Percentiles rank a stretch among this genome's conserved stretches.
These are phyloP conservation scores for Mycena haematopus DNA, from an alignment of 768 basidiomycete genomes.

Conservation along the genomic window DNA sequence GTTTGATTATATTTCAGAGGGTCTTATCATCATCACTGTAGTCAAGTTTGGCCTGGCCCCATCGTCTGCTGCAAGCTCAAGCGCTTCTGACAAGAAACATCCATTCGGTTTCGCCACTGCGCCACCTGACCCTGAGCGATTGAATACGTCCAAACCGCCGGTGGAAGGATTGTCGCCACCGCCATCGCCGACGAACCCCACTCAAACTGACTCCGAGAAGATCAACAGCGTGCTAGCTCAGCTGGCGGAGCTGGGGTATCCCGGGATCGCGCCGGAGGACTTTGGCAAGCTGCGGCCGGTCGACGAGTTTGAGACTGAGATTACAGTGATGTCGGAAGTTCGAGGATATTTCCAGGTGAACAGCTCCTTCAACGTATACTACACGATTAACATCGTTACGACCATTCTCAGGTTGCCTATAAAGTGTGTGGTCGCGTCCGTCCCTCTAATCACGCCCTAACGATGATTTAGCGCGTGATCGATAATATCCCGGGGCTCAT, in stretches of 20 bases:
- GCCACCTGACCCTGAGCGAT: neutral
- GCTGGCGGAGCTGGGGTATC: constrained; percentile 40
- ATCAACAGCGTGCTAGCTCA: constrained; percentile 33
- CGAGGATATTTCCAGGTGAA: constrained; percentile 52
- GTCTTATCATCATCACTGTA: neutral
- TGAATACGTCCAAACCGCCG: constrained; percentile 5
- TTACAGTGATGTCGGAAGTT: constrained; percentile 50
- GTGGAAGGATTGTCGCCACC: neutral
- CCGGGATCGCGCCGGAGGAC: constrained; percentile 37
- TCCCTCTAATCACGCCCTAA: neutral
- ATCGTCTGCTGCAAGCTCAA: neutral
- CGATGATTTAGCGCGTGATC: constrained; percentile 45
- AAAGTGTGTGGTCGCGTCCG: constrained; percentile 39
- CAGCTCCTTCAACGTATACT: too few relatives aligned
- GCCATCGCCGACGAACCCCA: neutral
- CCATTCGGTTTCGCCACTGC: neutral
- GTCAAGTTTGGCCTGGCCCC: constrained; percentile 16
- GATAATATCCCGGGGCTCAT: constrained; percentile 47
- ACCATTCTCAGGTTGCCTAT: constrained; percentile 36
- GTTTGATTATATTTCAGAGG: neutral
- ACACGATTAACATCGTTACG: neutral
- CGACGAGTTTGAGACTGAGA: constrained; percentile 49
- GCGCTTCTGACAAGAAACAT: constrained; percentile 1
- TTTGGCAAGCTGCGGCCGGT: constrained; percentile 40
- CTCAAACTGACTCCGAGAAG: constrained; percentile 21